Evolutionary conservation across 2,329 filamentous ascomycete species (phyloP).

Genomic region (Fusarium marasasianum): DNA sequence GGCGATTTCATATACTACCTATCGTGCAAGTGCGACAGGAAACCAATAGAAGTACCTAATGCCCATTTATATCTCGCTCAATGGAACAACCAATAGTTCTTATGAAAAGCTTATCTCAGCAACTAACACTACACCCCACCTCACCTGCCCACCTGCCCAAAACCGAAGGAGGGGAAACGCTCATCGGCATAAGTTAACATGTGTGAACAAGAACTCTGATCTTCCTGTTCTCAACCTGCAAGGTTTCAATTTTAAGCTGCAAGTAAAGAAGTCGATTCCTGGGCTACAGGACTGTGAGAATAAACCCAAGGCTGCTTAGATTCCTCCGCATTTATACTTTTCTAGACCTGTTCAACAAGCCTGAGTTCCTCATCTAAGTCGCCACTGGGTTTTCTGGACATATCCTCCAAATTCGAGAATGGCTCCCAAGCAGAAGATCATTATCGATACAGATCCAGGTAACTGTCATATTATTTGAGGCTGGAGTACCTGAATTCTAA

Average conservation of each 20-base stretch:
- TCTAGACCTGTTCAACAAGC: neutral
- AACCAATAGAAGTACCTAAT: neutral
- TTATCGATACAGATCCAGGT: slow-evolving; percentile 96
- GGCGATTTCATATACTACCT: neutral
- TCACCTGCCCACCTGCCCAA: slow-evolving; percentile 41
- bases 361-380: neutral
- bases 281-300: neutral
- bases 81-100: neutral
- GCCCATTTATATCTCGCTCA: neutral
- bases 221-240: neutral
- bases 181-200: neutral
- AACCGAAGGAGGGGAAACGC: slow-evolving; percentile 40
- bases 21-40: neutral
- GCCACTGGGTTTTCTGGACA: neutral
- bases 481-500: neutral
- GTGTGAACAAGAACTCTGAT: neutral
- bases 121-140: slow-evolving; percentile 34
- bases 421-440: slow-evolving; percentile 78
- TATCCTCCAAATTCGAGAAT: slow-evolving; percentile 46
- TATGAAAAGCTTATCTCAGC: slow-evolving; percentile 39
- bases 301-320: neutral
- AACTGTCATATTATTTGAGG: slow-evolving; percentile 34
- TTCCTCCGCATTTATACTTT: neutral
- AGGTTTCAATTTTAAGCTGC: slow-evolving; percentile 7
- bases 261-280: neutral